Base-by-base conservation (phyloP, 2,329 filamentous ascomycete genomes). In the Curvularia sp. region DNA sequence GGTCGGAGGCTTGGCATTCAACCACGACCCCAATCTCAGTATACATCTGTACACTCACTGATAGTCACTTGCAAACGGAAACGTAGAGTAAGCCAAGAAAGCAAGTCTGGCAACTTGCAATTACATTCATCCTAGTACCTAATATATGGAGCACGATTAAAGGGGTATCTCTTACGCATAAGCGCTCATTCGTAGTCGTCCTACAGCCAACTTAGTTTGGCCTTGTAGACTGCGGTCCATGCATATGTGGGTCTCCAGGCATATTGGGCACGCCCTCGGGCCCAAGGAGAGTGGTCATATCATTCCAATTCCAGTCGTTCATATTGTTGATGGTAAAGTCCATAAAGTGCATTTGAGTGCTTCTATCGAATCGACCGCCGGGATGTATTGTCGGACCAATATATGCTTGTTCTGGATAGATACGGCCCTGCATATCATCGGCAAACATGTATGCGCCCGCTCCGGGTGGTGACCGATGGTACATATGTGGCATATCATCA, bases 281-380 rank as follows among this genome's bases (percentile, higher is more conserved):
- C 3, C 69, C 67, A 8, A 75, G 57, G 32, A 76, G 59, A 49
- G 57, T 69, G 2, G 70, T 71, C 43, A 76, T 45, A 52, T 76
- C 72, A 10, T 61, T 70, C 74, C 74, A 76, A 23, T 72, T 72
- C 74, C 74, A 76, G 34, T 75, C 72, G 9, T 74, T 65, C 8
- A 76, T 74, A 25, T 73, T 73, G 53, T 70, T 73, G 27, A 75
- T 68, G 6, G 71, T 72, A 53, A 75, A 76, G 49, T 76, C 73
- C 74, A 75, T 75, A 49, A 76, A 75, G 9, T 65, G 63, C 71
- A 71, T 71, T 42, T 75, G 73, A 12, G 70, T 66, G 45, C 61
- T 66, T 7, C 71, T 58, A 25, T 76, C 72, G 43, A 68, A 70
- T 2, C 69, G 58, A 18, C 66, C 49, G 38, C 60, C 63, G 13